Evolutionary conservation across 2,329 filamentous ascomycete species (phyloP).

Genomic region (Fusarium sulawesiense): DNA sequence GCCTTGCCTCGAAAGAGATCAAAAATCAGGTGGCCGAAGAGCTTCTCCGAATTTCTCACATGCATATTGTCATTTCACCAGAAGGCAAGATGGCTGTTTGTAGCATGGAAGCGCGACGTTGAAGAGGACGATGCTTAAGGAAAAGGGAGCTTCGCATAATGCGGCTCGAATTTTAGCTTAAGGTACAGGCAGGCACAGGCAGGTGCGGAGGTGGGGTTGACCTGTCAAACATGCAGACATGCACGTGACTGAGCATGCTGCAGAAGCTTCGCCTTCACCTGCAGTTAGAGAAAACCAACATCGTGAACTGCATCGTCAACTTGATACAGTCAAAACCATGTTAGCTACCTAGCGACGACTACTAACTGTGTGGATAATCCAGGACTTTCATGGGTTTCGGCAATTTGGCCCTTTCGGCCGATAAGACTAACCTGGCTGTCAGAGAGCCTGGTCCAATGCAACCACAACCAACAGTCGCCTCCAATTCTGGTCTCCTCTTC

Average conservation of each 20-base stretch:
- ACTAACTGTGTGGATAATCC: not conserved
- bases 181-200: not conserved
- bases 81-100: constrained; percentile 24
- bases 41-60: constrained; percentile 18
- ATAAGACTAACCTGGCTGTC: not conserved
- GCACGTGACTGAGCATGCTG: constrained; percentile 13
- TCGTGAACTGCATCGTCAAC: not conserved
- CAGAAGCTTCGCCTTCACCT: not conserved
- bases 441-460: not conserved
- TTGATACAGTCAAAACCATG: not conserved
- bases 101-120: constrained; percentile 41
- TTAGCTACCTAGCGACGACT: not conserved
- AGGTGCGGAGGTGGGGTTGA: not conserved
- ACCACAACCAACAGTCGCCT: constrained; percentile 1
- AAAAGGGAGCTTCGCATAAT: constrained; percentile 2
- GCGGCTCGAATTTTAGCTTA: not conserved
- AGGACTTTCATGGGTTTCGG: not conserved
- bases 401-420: constrained; percentile 1
- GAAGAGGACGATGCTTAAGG: constrained; percentile 36
- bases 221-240: not conserved
- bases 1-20: not conserved
- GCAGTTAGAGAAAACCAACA: not conserved
- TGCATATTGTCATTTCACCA: not conserved
- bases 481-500: constrained; percentile 1
- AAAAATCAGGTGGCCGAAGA: constrained; percentile 10